Evolutionary conservation across 2,329 filamentous ascomycete species (phyloP), one percentile per base, ranked within the genome.

Genomic region (Plenodomus tracheiphilus): DNA sequence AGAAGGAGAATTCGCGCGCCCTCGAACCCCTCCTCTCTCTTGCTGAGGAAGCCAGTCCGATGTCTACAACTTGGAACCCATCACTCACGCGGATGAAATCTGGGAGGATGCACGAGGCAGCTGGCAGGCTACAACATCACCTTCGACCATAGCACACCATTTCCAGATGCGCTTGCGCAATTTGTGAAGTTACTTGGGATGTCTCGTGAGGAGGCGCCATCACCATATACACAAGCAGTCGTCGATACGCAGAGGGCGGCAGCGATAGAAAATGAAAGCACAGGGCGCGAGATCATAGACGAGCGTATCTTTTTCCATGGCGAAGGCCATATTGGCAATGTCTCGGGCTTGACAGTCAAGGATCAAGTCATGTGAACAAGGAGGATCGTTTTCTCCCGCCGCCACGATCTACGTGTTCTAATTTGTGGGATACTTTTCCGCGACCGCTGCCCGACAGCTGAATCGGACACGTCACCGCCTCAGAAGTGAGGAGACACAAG

Each of bases 371-470:
- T 49, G 28, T 55, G 20, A 36, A 45, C 16, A 54, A 49, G 34
- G 5, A 25, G 5, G 43, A 49, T 19, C 50, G 21, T 47, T 45
- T 46, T 47, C 43, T 46, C 3, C 11, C n/a, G 18, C 50, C 48
- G 41, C 56, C 48, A 39, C 43, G 43, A 28, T 20, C 22, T n/a
- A 49, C 46, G 19, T 46, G 53, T 30, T 43, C 46, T 7, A 49
- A 53, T 37, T 20, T 51, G 25, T 53, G 43, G 43, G 45, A 47
- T 16, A 45, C 45, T 9, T 46, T 59, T 32, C 9, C 45, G 36
- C 52, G 45, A 45, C 56, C 56, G 18, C 46, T 52, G 46, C 50
- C 49, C 17, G 53, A 58, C 38, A 49, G 47, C 37, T 56, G 53
- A 41, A 48, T 56, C 22, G 43, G 56, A 47, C 56, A 55, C 36